Base-by-base conservation (phyloP, 495 filamentous ascomycete species). In the Corynascus novoguineensis region DNA sequence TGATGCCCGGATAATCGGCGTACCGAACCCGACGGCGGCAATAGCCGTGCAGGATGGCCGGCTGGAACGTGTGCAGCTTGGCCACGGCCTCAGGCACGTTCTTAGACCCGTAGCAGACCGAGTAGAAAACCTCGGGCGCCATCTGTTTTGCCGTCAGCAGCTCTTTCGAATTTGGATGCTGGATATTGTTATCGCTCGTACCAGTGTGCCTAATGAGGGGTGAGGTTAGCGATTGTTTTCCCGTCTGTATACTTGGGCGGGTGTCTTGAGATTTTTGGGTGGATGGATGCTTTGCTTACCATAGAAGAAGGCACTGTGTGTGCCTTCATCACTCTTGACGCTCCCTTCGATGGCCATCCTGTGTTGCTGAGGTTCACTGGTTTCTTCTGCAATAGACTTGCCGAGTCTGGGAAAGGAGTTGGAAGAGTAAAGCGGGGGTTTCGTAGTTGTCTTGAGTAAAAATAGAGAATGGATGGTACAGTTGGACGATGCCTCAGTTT, bases 1-100 rank as follows among this genome's bases (percentile, higher is more conserved):
- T 71, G 31, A 98, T 88, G n/a, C 85, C 92, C 0, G 93, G 93
- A 66, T 96, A 98, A 71, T 95, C 90, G 44, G 80, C 85, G 28
- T 69, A 42, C 29, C 50, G 28, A 1, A 79, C 71, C 9, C 75
- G 70, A 27, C 86, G 86, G 10, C 91, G 86, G 50, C 78, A 79
- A 71, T 84, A 86, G 9, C 80, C 77, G 58, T 83, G 83, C 9
- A 98, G 80, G 37, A 95, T 71, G 17, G 93, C 92, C 0, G 90
- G 89, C 4, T 78, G 74, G 71, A 89, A 83, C 4, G 64, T 77
- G 55, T 93, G 77, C 15, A 80, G 73, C 22, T 75, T 69, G 0
- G 45, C 28, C 53, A 70, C 60, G n/a, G 50, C 57, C 0, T 47
- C 32, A 1, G 64, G 60, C 0, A 64, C 59, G 34, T 65, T 34